Base-by-base conservation (phyloP, 208 protist genomes). In the Leishmania tarentolae region DNA sequence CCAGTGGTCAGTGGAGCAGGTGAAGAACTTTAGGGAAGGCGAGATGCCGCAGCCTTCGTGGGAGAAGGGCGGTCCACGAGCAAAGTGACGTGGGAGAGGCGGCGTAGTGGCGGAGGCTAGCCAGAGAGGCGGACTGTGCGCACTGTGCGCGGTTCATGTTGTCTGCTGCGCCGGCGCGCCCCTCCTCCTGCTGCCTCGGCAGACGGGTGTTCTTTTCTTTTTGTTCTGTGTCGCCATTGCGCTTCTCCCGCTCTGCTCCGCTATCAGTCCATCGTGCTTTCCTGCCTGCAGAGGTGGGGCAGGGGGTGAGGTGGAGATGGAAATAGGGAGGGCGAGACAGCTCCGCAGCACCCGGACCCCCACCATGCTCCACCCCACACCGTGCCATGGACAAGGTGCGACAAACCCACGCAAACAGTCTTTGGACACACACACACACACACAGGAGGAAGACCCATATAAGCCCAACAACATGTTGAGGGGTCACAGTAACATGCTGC, bases 1-100 rank as follows among this genome's bases (percentile, higher is more conserved):
- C 37, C 91, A 93, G 84, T 96, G 93, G 93, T 95, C 93, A 0
- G 83, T 94, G 7, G 92, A 96, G 79, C 93, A 96, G 85, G 91
- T 94, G 57, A 94, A 93, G 85, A 91, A 79, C 59, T 87, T 84
- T 74, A 76, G 84, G 15, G 79, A 87, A 46, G 92, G 92, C 4
- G 92, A 96, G 63, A 44, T 94, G 42, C 92, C 92, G 42, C 86
- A 93, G 86, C 90, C 92, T n/a, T 93, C 89, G 74, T 95, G 91
- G 91, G 80, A 86, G 50, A 88, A 88, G 68, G 91, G 91, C 35
- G 89, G 91, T 0, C 89, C 90, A 21, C 89, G 91, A 8, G 76
- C 83, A 21, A 82, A 79, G 72, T 87, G 77, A 61, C 9, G 68
- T 61, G 63, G 53, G 59, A 11, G 40, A 40, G 63, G 42, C 42